phyloP scores from a whole-genome alignment of 108 stramenopile genomes.

The Pseudonitzschia delicatissima region DNA sequence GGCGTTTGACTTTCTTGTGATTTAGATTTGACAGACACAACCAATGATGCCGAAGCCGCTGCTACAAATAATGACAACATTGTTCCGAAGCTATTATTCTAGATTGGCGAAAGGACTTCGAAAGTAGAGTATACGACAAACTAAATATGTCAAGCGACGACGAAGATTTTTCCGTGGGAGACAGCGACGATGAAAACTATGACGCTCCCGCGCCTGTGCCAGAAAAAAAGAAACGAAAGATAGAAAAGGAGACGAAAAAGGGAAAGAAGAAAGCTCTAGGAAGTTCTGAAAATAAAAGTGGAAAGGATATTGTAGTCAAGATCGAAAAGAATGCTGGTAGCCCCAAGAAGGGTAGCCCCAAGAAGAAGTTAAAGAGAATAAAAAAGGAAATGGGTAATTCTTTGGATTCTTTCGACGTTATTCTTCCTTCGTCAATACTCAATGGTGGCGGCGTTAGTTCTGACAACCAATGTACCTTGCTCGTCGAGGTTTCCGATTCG shows the following conservation, averaged over 20 bases:
- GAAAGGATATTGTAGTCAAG: background rate
- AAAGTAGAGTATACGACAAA: background rate
- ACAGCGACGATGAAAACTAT: background rate
- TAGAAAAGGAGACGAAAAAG: background rate
- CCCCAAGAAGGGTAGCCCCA: background rate
- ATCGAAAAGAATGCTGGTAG: background rate
- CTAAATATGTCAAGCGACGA: background rate
- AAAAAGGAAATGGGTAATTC: background rate
- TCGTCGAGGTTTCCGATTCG: conserved; percentile 59
- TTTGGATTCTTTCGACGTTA: conserved; percentile 34
- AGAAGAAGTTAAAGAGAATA: background rate
- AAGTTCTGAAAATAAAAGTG: background rate
- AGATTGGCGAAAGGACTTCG: background rate
- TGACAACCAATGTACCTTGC: conserved; percentile 43
- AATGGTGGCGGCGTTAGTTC: background rate
- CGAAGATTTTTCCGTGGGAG: background rate
- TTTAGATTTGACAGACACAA: too few relatives aligned
- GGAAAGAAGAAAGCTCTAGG: background rate
- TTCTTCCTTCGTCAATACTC: conserved; percentile 25
- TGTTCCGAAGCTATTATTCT: background rate
- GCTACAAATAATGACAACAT: background rate
- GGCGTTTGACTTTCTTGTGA: too few relatives aligned
- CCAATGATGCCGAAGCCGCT: background rate
- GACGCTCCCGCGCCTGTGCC: background rate
- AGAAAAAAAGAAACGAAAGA: background rate